Base-by-base conservation (phyloP, 2,329 filamentous ascomycete species). In the Lasiodiplodia hormozganensis region DNA sequence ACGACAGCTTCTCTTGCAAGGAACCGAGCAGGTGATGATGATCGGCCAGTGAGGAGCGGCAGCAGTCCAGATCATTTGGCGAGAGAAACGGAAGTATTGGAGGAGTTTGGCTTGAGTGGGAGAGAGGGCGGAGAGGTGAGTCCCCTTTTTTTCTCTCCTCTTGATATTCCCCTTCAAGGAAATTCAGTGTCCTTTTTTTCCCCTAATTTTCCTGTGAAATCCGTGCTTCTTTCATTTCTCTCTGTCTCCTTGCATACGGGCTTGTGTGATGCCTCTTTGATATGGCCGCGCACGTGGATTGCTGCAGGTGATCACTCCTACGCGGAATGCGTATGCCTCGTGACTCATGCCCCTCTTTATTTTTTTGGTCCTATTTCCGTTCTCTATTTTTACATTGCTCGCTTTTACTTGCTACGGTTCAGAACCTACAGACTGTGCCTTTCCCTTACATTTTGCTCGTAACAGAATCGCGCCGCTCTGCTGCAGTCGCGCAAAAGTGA, bases 401-500 rank as follows among this genome's bases (percentile, higher is more conserved):
- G 21, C 21, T 4, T 28, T 47, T 5, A 28, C 38, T 47, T 34
- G 23, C 23, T n/a, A n/a, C 10, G 16, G 6, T 36, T 34, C 7
- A 11, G 28, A 34, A 6, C 2, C 28, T 3, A 31, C 36, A 56
- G 14, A 3, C 28, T 18, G 16, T 23, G 3, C 21, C 7, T 28
- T 36, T 52, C 23, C 16, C 10, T 34, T 16, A 34, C 34, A 34
- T 8, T 54, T 28, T 11, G 7, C 31, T 3, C 58, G 23, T 34
- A 25, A 16, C 67, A 82, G 81, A 79, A 79, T 70, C 74, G 82
- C 38, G 77, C 76, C 2, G 74, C 76, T 5, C 75, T 82, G 16
- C 75, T 82, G 1, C 73, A 76, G 0, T 73, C 74, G 11, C 74
- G 82, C 3, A 77, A 78, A 28, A 76, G 76, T 52, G 81, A 84